Percentiles rank a stretch among this genome's conserved stretches.
Evolutionary conservation across 345 rosid genomes (phyloP).

Genomic region (Alliaria petiolata): DNA sequence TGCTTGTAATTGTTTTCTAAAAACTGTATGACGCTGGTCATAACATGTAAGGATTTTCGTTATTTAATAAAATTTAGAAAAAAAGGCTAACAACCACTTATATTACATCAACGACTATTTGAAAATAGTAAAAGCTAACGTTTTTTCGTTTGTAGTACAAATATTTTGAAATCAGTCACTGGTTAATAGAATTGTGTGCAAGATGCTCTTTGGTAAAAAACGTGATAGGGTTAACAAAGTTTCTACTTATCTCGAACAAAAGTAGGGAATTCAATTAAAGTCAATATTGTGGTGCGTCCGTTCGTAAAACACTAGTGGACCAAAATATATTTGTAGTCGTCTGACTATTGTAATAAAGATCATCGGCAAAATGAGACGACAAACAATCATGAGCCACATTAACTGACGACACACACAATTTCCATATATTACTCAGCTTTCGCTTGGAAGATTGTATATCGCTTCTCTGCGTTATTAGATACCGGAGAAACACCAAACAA

Average conservation of each 20-base stretch:
- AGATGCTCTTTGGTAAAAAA: not conserved
- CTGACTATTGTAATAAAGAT: not conserved
- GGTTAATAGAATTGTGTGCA: not conserved
- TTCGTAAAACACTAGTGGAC: not conserved
- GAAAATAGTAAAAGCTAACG: not conserved
- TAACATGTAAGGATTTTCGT: too few species aligned
- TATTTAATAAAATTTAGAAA: too few species aligned
- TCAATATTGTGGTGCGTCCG: constrained; percentile 16
- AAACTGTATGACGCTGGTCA: too few species aligned
- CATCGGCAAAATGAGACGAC: constrained; percentile 1
- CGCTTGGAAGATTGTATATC: not conserved
- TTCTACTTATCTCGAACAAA: constrained; percentile 17
- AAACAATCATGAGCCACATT: constrained; percentile 9
- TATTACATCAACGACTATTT: not conserved
- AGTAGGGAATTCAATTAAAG: constrained; percentile 10
- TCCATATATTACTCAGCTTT: not conserved
- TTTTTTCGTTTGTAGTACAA: not conserved
- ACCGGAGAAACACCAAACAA: not conserved
- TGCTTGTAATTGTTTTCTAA: too few species aligned
- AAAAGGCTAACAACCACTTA: not conserved
- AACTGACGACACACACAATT: not conserved
- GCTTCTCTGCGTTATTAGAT: not conserved
- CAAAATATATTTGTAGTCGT: not conserved
- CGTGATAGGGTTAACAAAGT: constrained; percentile 16
- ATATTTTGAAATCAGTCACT: not conserved